These are phyloP conservation scores for Sesbania bispinosa DNA, from an alignment of 306 rosid genomes.

Conservation along the genomic window DNA sequence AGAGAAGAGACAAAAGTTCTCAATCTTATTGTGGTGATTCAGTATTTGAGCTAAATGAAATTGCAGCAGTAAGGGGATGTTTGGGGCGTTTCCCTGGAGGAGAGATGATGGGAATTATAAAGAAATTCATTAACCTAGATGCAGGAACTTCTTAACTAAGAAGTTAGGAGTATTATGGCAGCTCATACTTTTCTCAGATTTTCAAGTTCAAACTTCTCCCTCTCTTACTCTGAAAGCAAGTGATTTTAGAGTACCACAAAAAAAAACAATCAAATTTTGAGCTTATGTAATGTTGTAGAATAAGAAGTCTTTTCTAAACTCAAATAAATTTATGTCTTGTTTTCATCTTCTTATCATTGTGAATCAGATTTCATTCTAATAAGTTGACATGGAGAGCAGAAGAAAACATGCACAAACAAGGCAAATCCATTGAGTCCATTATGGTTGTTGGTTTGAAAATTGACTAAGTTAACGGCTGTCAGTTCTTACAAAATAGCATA, in stretches of 20 bases:
- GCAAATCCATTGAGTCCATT: no score
- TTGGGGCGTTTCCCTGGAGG: conserved; percentile 93
- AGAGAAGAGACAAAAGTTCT: conserved; percentile 19
- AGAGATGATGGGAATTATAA: conserved; percentile 95
- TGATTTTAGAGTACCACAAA: neutral
- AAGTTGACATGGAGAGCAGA: no score
- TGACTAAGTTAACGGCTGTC: no score
- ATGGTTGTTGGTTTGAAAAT: no score
- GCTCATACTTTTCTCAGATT: neutral
- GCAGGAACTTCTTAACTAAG: conserved; percentile 19
- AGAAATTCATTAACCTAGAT: conserved; percentile 50
- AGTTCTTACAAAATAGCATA: no score
- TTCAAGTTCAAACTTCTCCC: neutral
- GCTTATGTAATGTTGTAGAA: conserved; percentile 10
- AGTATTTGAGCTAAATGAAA: conserved; percentile 63
- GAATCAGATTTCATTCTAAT: neutral
- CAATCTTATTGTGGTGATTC: conserved; percentile 63
- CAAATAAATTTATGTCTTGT: neutral
- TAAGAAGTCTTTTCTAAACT: neutral
- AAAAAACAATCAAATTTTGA: neutral
- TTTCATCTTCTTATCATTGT: neutral
- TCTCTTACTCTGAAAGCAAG: conserved; percentile 2
- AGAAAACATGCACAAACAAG: neutral
- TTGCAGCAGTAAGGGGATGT: conserved; percentile 84
- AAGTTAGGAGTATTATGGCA: conserved; percentile 12